Evolutionary conservation across 176 grass and related monocot genomes (phyloP).

Genomic region (Raddia distichophylla): DNA sequence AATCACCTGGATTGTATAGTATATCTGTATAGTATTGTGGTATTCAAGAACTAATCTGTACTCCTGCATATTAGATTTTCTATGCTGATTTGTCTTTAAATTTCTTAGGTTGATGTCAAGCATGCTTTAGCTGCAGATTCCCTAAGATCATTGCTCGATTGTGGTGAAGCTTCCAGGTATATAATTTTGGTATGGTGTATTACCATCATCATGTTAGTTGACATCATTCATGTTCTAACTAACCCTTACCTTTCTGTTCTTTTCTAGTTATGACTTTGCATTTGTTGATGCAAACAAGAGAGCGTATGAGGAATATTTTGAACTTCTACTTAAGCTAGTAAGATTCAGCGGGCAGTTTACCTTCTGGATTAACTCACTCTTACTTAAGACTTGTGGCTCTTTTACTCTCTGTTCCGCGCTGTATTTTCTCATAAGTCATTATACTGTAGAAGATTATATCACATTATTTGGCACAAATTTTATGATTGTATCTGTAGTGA

Average conservation of each 20-base stretch:
- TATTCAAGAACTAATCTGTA: not conserved
- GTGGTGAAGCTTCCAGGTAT: slow-evolving; percentile 83
- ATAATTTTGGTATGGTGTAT: not conserved
- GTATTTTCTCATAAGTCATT: not conserved
- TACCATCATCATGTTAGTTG: not conserved
- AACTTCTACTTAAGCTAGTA: slow-evolving; percentile 87
- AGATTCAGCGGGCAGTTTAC: slow-evolving; percentile 31
- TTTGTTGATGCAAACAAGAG: slow-evolving; percentile 97
- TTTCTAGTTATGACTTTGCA: slow-evolving; percentile 91
- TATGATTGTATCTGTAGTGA: not conserved
- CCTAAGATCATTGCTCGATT: slow-evolving; percentile 65
- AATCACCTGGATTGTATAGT: not conserved
- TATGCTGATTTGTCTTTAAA: slow-evolving; percentile 29
- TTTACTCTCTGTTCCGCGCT: not conserved
- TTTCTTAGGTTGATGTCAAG: slow-evolving; percentile 79
- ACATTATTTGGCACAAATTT: not conserved
- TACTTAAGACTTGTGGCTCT: not conserved
- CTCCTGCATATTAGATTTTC: slow-evolving; percentile 5
- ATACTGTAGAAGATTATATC: not conserved
- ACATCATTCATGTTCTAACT: slow-evolving; percentile 23
- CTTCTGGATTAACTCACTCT: slow-evolving; percentile 10
- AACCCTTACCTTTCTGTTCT: slow-evolving; percentile 18
- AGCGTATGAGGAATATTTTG: slow-evolving; percentile 87
- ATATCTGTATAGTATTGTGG: not conserved
- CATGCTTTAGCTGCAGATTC: slow-evolving; percentile 80